A percentile compares a stretch with the other conserved stretches of the same genome.
phyloP scores from a whole-genome alignment of 129 eudicot species.

The Artemisia argyi region DNA sequence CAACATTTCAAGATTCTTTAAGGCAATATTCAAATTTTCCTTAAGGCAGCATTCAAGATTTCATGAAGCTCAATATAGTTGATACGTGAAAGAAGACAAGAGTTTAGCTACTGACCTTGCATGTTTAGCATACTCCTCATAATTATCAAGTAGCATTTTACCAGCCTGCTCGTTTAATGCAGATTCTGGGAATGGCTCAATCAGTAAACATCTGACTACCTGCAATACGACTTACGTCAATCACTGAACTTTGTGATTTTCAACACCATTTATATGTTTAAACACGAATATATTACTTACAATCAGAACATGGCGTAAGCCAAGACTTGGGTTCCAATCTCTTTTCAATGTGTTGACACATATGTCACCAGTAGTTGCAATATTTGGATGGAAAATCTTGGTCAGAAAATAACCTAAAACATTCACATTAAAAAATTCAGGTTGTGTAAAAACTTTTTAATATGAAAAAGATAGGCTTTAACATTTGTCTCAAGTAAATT shows the following conservation, averaged over 20 bases:
- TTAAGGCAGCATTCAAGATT: neutral
- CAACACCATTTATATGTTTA: neutral
- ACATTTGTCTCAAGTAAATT: neutral
- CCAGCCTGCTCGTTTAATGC: slow-evolving; percentile 94
- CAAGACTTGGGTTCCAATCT: slow-evolving; percentile 91
- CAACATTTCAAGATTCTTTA: neutral
- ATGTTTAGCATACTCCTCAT: slow-evolving; percentile 90
- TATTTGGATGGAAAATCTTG: slow-evolving; percentile 91
- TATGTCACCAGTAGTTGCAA: slow-evolving; percentile 79
- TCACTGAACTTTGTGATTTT: slow-evolving; percentile 1
- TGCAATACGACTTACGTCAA: slow-evolving; percentile 11
- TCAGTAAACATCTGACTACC: slow-evolving; percentile 87
- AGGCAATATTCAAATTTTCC: no score
- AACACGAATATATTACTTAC: slow-evolving; percentile 38
- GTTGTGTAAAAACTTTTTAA: neutral
- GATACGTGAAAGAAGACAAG: neutral
- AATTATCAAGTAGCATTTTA: slow-evolving; percentile 81
- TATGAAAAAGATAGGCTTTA: neutral
- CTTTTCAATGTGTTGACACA: slow-evolving; percentile 91
- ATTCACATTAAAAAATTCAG: slow-evolving; percentile 6
- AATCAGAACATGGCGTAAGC: slow-evolving; percentile 80
- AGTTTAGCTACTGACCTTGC: slow-evolving; percentile 57
- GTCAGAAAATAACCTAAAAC: slow-evolving; percentile 73
- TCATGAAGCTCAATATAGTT: neutral
- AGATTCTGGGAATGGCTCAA: slow-evolving; percentile 93